Conservation (phyloP, 768 basidiomycete species). For the Tulasnella sp. region DNA sequence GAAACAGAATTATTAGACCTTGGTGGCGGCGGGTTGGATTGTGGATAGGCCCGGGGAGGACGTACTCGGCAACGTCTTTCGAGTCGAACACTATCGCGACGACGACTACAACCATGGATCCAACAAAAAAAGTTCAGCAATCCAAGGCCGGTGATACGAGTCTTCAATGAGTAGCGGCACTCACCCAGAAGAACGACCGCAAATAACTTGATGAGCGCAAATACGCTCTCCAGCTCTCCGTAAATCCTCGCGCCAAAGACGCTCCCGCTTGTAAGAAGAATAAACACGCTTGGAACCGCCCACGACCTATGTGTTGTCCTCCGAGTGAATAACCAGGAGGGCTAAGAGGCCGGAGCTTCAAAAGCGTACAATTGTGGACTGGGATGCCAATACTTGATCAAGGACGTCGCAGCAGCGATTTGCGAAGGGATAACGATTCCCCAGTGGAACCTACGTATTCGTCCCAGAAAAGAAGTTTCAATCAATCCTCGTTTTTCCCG, state of each 20-base stretch:
- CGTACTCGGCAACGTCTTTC: not conserved
- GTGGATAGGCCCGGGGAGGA: not conserved
- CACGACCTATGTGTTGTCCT: not conserved
- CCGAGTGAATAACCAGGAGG: not conserved
- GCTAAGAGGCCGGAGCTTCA: too few species aligned
- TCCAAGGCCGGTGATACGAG: too few species aligned
- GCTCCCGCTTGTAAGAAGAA: slow-evolving; percentile 1
- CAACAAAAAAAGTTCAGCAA: too few species aligned
- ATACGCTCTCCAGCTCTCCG: slow-evolving; percentile 13
- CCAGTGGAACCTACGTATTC: slow-evolving; percentile 4
- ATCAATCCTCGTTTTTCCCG: not conserved
- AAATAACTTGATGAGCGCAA: slow-evolving; percentile 15
- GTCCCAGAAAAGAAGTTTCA: not conserved
- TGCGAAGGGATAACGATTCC: slow-evolving; percentile 22
- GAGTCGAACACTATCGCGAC: not conserved
- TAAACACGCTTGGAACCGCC: not conserved
- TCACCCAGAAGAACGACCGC: slow-evolving; percentile 15
- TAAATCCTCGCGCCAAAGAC: slow-evolving; percentile 9
- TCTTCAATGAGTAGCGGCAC: not conserved
- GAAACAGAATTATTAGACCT: not conserved
- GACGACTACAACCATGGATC: not conserved
- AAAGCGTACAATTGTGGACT: not conserved
- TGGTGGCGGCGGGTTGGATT: too few species aligned
- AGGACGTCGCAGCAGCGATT: slow-evolving; percentile 17
- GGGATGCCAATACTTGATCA: slow-evolving; percentile 24